A percentile compares a stretch with the other conserved stretches of the same genome.
phyloP scores from a whole-genome alignment of 1,139 yeast genomes.

The Tardiomyces blankii region DNA sequence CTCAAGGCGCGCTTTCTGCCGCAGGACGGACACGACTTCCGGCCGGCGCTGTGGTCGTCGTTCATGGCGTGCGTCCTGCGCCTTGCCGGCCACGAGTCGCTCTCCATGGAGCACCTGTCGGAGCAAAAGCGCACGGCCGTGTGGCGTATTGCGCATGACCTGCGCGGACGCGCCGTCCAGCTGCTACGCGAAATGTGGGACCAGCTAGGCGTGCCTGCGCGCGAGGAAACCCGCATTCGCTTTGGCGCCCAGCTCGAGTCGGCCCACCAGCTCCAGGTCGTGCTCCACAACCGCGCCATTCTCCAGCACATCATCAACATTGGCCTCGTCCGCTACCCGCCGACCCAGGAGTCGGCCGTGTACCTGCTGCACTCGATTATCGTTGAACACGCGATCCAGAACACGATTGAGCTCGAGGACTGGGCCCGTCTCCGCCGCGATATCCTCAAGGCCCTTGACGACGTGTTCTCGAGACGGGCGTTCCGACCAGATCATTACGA shows the following conservation, averaged over 20 bases:
- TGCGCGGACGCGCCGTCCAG: slow-evolving; percentile 49
- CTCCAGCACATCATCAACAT: slow-evolving; percentile 56
- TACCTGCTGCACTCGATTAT: slow-evolving; percentile 62
- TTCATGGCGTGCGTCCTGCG: slow-evolving; percentile 50
- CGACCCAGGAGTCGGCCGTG: slow-evolving; percentile 56
- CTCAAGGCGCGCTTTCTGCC: slow-evolving; percentile 35
- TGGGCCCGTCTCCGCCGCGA: slow-evolving; percentile 54
- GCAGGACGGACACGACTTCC: slow-evolving; percentile 42
- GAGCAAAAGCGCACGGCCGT: slow-evolving; percentile 69
- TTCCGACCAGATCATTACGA: slow-evolving; percentile 41
- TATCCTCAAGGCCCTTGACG: slow-evolving; percentile 42
- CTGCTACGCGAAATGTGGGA: slow-evolving; percentile 62
- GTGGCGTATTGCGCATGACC: slow-evolving; percentile 48
- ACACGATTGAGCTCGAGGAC: slow-evolving; percentile 27
- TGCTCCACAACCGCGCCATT: slow-evolving; percentile 47
- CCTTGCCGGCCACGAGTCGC: slow-evolving; percentile 33
- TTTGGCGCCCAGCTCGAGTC: slow-evolving; percentile 57
- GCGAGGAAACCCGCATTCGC: slow-evolving; percentile 45
- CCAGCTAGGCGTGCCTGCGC: slow-evolving; percentile 57
- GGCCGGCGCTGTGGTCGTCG: slow-evolving; percentile 41
- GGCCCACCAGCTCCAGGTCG: slow-evolving; percentile 62
- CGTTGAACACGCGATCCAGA: slow-evolving; percentile 50
- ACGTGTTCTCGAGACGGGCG: slow-evolving; percentile 48
- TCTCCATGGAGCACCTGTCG: slow-evolving; percentile 29
- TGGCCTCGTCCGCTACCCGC: slow-evolving; percentile 55